Base-by-base conservation (phyloP, 371 early-diverging fungal species). In the Mucor velutinosus region DNA sequence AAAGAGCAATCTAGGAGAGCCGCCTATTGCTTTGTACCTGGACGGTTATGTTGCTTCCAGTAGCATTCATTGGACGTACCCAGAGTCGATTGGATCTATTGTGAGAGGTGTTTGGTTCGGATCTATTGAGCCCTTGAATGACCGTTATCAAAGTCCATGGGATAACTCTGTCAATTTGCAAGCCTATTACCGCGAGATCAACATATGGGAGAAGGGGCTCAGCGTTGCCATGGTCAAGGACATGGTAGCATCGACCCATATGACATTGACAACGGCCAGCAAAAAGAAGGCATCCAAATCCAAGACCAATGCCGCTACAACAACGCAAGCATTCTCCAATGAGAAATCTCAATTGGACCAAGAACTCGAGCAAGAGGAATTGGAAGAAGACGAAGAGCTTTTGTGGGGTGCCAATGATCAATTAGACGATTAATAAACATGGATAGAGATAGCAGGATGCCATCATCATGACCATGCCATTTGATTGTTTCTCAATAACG, bases 71-170 rank as follows among this genome's bases (percentile, higher is more conserved):
- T 81, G 80, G 81, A 30, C 53, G 3, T 60, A 67, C 4, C 77
- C 80, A 21, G 55, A 29, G 23, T 51, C 23, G 3, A 65, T 65
- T 10, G 73, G 69, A 7, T 56, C 65, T n/a, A 51, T 65, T 8
- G 65, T 84, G 8, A 67, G 70, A 1, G 82, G 84, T 15, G 27
- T 84, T 6, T 84, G 84, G 84, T 76, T 84, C 62, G 84, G 84
- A 1, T 77, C 80, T 0, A 71, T 76, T 32, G 84, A 81, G 55
- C 80, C 84, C 5, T 65, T 71, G n/a, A 71, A 71, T 51, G 73
- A 69, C 25, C 62, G 75, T 19, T 81, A 81, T 43, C 82, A 81
- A 70, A 72, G 77, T 53, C 70, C 75, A 8, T 84, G 84, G 84
- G 82, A 84, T 25, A 76, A 72, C 32, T 35, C 69, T 8, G 67